Conservation (phyloP, 2,329 filamentous ascomycete genomes). For the Byssothecium circinans region DNA sequence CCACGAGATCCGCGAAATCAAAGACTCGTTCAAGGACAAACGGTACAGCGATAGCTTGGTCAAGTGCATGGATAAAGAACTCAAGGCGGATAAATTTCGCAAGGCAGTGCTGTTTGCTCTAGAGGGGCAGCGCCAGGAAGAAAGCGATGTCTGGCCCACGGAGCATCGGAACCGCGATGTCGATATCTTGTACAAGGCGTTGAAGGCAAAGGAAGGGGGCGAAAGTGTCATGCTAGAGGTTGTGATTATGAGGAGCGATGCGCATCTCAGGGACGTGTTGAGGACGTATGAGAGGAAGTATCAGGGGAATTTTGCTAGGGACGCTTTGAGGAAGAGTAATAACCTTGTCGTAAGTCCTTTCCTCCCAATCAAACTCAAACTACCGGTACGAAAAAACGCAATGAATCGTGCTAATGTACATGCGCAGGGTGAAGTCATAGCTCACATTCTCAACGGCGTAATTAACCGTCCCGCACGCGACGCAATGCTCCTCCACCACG, state of each 20-base stretch:
- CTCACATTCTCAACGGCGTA: conserved; percentile 93
- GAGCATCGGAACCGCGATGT: conserved; percentile 68
- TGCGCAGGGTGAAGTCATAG: conserved; percentile 84
- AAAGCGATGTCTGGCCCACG: conserved; percentile 63
- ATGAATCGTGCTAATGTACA: conserved; percentile 3
- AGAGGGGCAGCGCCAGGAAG: conserved; percentile 81
- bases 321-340: conserved; percentile 82
- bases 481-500: conserved; percentile 86
- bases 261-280: conserved; percentile 79
- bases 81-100: conserved; percentile 96
- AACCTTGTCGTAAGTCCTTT: conserved; percentile 80
- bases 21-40: conserved; percentile 85
- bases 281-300: conserved; percentile 73
- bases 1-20: conserved; percentile 83
- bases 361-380: neutral
- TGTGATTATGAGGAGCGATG: conserved; percentile 76
- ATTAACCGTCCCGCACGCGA: conserved; percentile 96
- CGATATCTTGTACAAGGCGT: conserved; percentile 68
- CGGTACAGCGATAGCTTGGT: conserved; percentile 81
- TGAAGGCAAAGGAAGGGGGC: conserved; percentile 72
- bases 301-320: conserved; percentile 79
- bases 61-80: conserved; percentile 86
- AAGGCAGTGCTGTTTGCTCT: conserved; percentile 81
- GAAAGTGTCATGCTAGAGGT: conserved; percentile 87
- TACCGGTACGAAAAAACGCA: too few relatives aligned